Percentiles rank a stretch among this genome's conserved stretches.
Evolutionary conservation across 2,329 filamentous ascomycete species (phyloP).

Genomic region (Verticillium alfalfae): DNA sequence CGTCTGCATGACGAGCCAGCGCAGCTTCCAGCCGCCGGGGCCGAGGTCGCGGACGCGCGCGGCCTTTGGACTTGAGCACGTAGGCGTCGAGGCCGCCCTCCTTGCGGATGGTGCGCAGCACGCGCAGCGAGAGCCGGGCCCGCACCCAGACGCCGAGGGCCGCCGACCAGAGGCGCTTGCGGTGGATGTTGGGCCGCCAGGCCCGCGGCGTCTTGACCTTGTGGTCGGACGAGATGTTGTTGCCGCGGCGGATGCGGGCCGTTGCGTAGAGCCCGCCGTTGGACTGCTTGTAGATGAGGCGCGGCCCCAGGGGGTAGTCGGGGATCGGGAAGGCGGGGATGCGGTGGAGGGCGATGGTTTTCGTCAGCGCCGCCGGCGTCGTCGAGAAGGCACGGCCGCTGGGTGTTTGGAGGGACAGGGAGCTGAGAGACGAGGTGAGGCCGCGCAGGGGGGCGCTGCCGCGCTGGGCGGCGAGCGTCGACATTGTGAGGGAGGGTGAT

Average conservation of each 20-base stretch:
- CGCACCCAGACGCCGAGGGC: constrained; percentile 58
- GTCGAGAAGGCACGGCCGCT: constrained; percentile 25
- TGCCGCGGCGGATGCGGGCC: constrained; percentile 70
- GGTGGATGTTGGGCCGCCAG: constrained; percentile 72
- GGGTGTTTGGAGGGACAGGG: neutral
- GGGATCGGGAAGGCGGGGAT: constrained; percentile 49
- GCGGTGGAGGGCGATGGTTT: constrained; percentile 35
- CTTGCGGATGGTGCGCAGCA: constrained; percentile 72
- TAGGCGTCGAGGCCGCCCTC: constrained; percentile 89
- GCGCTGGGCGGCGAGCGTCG: constrained; percentile 1
- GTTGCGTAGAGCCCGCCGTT: constrained; percentile 69
- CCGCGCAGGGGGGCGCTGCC: neutral
- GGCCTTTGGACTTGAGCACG: constrained; percentile 74
- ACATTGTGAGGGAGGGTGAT: neutral
- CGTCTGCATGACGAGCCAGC: constrained; percentile 87
- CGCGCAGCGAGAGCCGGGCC: constrained; percentile 63
- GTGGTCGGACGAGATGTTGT: constrained; percentile 65
- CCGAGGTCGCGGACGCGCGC: constrained; percentile 80
- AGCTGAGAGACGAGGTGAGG: constrained; percentile 4
- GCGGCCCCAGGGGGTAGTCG: constrained; percentile 67
- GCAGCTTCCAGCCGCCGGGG: constrained; percentile 80
- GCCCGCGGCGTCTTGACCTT: constrained; percentile 65
- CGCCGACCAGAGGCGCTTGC: constrained; percentile 61
- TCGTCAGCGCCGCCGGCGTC: constrained; percentile 24
- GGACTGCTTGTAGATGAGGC: constrained; percentile 71